Base-by-base conservation (phyloP, 768 basidiomycete genomes). In the Megacollybia marginata region DNA sequence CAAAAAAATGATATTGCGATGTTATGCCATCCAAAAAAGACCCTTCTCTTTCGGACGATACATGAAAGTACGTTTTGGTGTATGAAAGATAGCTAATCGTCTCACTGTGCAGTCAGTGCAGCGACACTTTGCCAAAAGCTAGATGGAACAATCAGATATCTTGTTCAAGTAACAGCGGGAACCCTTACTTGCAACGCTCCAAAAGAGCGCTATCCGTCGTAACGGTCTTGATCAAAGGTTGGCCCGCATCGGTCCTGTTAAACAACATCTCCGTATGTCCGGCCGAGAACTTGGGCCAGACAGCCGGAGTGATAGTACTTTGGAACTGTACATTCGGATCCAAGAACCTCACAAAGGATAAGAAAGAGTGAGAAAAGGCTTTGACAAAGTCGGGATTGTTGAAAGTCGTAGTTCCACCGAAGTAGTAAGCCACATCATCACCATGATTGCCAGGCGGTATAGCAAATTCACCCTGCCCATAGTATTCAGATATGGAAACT, bases 191-290 rank as follows among this genome's bases (percentile, higher is more conserved):
- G 59, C 68, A 77, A 36, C 75, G 65, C 19, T 67, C 53, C 34
- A 69, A 48, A n/a, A 76, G 45, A 0, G 53, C 59, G 6, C n/a
- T 33, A 4, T 66, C 55, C 4, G 74, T 71, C 46, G 42, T 53
- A 11, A 63, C 49, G 13, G 57, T 19, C 33, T 63, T 43, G 2
- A 77, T 61, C 33, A 65, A 58, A 1, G 72, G 61, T 19, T 40
- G 49, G 15, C 59, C 60, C 9, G 54, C 50, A 15, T 44, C 64
- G 1, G 72, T 72, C 46, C 58, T 50, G 50, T 75, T 78, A 56
- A 78, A 80, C 9, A 75, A 48, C 71, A 80, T 76, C 58, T 78
- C 75, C 2, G 55, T 56, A 0, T 48, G 51, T 63, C 66, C 73
- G 10, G 40, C 42, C 6, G 23, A 2, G 23, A 28, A 28, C 23